phyloP scores from a whole-genome alignment of 441 rosid species.

The Arabidopsis hybrid region DNA sequence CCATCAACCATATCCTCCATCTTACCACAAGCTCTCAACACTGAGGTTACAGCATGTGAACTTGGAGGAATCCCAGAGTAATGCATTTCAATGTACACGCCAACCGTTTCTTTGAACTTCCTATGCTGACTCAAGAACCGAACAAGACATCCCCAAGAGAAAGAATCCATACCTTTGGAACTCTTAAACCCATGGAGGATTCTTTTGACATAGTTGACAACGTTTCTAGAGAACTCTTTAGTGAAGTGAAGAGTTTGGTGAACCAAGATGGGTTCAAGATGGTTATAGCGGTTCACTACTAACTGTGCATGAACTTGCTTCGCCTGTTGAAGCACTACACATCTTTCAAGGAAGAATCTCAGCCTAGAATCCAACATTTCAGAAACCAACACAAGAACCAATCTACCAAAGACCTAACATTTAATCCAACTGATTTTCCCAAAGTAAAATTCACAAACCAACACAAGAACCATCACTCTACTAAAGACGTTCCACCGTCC shows the following conservation, averaged over 20 bases:
- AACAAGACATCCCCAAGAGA: slow-evolving; percentile 68
- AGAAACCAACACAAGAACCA: slow-evolving; percentile 13
- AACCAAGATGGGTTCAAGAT: slow-evolving; percentile 55
- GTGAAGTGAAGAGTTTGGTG: slow-evolving; percentile 53
- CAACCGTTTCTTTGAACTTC: slow-evolving; percentile 57
- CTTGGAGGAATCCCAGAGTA: slow-evolving; percentile 53
- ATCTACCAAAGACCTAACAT: too few relatives aligned
- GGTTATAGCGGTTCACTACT: slow-evolving; percentile 45
- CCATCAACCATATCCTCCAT: slow-evolving; percentile 47
- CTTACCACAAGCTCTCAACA: slow-evolving; percentile 64
- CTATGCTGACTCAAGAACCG: slow-evolving; percentile 64
- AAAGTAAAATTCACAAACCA: too few relatives aligned
- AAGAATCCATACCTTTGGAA: slow-evolving; percentile 44
- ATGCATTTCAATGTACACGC: slow-evolving; percentile 58
- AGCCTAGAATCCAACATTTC: slow-evolving; percentile 43
- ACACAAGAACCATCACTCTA: too few relatives aligned
- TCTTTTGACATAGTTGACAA: slow-evolving; percentile 47
- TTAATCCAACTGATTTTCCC: too few relatives aligned
- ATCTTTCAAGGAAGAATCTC: slow-evolving; percentile 45
- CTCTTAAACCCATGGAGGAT: slow-evolving; percentile 47
- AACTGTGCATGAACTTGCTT: slow-evolving; percentile 61
- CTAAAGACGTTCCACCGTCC: too few relatives aligned
- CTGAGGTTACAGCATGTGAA: slow-evolving; percentile 68
- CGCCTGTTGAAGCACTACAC: slow-evolving; percentile 46
- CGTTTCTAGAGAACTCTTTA: slow-evolving; percentile 46